Evolutionary conservation across 2,329 filamentous ascomycete species (phyloP).

Genomic region (Colletotrichum sojae): DNA sequence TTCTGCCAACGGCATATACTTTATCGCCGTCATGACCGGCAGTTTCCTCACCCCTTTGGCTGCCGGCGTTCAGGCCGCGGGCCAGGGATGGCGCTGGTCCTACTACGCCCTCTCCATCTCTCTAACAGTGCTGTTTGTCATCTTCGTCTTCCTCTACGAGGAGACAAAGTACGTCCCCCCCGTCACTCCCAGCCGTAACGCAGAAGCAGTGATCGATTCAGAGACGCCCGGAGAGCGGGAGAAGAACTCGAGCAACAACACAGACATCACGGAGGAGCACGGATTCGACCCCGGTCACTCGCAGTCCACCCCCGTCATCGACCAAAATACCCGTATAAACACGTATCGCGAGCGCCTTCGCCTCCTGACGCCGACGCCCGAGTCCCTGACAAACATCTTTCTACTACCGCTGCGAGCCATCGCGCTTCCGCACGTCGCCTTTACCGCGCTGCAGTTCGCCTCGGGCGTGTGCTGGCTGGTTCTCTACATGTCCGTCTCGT

Average conservation of each 20-base stretch:
- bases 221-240: neutral
- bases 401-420: slow-evolving; percentile 32
- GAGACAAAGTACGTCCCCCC: slow-evolving; percentile 51
- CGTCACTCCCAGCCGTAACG: slow-evolving; percentile 31
- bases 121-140: slow-evolving; percentile 43
- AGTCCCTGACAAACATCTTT: slow-evolving; percentile 40
- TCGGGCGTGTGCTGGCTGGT: slow-evolving; percentile 55
- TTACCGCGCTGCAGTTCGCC: slow-evolving; percentile 56
- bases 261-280: slow-evolving; percentile 1
- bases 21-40: slow-evolving; percentile 48
- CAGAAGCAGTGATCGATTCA: slow-evolving; percentile 16
- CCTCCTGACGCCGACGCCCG: slow-evolving; percentile 41
- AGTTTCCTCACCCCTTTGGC: slow-evolving; percentile 48
- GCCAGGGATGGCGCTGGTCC: slow-evolving; percentile 50
- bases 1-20: slow-evolving; percentile 50
- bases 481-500: slow-evolving; percentile 49
- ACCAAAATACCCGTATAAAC: slow-evolving; percentile 28
- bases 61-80: slow-evolving; percentile 45
- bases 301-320: slow-evolving; percentile 15
- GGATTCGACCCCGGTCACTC: slow-evolving; percentile 5
- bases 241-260: neutral
- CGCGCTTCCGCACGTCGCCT: slow-evolving; percentile 51
- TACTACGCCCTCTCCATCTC: slow-evolving; percentile 46
- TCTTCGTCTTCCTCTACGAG: slow-evolving; percentile 46
- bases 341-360: slow-evolving; percentile 44